Evolutionary conservation across 257 asterid genomes (phyloP).

Genomic region (Solanum chmielewskii): DNA sequence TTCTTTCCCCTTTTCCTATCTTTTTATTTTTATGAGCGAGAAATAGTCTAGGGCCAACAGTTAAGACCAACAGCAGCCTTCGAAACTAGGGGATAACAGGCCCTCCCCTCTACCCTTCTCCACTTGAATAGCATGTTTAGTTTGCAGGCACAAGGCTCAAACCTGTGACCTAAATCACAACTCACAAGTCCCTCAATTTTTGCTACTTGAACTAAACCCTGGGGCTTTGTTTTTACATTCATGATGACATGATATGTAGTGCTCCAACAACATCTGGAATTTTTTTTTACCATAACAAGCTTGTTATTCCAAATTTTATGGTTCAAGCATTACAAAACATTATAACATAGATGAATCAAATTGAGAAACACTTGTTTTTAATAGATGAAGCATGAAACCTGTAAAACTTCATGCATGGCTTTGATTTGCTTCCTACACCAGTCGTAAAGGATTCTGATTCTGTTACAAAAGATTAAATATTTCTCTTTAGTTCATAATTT

Average conservation of each 20-base stretch:
- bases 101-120: not conserved
- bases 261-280: not conserved
- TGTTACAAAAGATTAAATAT: constrained; percentile 80
- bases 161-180: not conserved
- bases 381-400: constrained; percentile 77
- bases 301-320: not conserved
- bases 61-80: not conserved
- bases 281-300: not conserved
- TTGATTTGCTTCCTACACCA: constrained; percentile 99
- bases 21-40: not conserved
- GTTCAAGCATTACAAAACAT: not conserved
- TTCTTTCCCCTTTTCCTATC: not conserved
- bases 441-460: constrained; percentile 75
- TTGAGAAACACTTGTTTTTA: constrained; percentile 12
- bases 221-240: not conserved
- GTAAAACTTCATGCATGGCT: constrained; percentile 99
- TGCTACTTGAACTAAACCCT: not conserved
- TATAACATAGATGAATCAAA: not conserved
- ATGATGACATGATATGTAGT: not conserved
- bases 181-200: not conserved
- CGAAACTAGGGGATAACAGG: not conserved
- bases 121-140: not conserved
- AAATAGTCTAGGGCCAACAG: not conserved
- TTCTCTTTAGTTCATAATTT: constrained; percentile 12
- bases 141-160: not conserved